phyloP scores from a whole-genome alignment of 208 protist genomes.

The Hexamita inflata region DNA sequence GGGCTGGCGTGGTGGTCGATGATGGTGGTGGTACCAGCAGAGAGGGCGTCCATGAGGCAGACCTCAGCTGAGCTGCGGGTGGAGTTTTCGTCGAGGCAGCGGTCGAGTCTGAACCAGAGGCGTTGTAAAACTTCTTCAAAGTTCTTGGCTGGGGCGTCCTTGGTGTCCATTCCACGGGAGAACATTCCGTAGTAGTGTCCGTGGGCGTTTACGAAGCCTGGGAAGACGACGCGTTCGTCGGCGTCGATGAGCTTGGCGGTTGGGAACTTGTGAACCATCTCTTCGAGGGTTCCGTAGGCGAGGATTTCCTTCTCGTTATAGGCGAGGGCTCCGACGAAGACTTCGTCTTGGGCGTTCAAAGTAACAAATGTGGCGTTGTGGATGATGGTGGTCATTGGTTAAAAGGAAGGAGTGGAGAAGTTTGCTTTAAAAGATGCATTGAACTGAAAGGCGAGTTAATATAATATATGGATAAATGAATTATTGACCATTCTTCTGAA shows the following conservation, averaged over 20 bases:
- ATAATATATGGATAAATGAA: too few relatives aligned
- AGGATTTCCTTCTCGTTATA: not conserved
- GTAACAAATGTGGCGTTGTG: too few relatives aligned
- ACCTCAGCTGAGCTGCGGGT: constrained; percentile 18
- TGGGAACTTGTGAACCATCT: not conserved
- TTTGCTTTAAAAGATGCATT: too few relatives aligned
- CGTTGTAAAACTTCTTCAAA: constrained; percentile 37
- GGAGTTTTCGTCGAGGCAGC: constrained; percentile 27
- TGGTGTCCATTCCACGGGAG: constrained; percentile 34
- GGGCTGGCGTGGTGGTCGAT: constrained; percentile 39
- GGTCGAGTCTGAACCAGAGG: constrained; percentile 37
- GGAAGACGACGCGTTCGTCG: constrained; percentile 26
- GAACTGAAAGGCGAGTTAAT: too few relatives aligned
- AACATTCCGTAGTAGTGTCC: constrained; percentile 40
- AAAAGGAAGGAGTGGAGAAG: too few relatives aligned
- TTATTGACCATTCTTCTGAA: too few relatives aligned
- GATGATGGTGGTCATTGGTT: too few relatives aligned
- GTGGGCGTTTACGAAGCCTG: constrained; percentile 33
- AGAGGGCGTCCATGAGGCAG: constrained; percentile 29
- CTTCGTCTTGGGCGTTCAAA: too few relatives aligned
- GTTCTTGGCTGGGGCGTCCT: constrained; percentile 22
- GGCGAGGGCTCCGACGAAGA: not conserved
- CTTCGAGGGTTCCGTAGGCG: not conserved
- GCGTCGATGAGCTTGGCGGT: constrained; percentile 21
- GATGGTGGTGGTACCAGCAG: constrained; percentile 32